Conservation (phyloP, 2,329 filamentous ascomycete genomes). For the Aspergillus novoparasiticus region DNA sequence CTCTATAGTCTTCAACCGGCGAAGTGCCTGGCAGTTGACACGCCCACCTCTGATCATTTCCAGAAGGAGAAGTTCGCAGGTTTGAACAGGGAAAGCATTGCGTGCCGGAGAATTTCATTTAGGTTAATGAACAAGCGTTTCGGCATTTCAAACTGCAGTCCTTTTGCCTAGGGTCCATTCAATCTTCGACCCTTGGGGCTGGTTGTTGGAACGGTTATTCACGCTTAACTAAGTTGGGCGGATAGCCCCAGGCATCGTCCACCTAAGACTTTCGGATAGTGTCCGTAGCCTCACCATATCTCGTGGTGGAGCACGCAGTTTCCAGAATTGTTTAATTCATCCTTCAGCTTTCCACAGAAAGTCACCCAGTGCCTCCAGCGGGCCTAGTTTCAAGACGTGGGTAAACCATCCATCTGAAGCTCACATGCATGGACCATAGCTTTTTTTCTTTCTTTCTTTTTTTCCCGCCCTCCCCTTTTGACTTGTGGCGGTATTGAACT, state of each 20-base stretch:
- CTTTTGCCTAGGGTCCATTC: conserved; percentile 8
- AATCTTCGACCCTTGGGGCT: conserved; percentile 9
- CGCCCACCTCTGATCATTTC: conserved; percentile 25
- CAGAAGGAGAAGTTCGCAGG: conserved; percentile 23
- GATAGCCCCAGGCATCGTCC: neutral
- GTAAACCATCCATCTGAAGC: neutral
- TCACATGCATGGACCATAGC: neutral
- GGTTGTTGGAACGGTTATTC: conserved; percentile 3
- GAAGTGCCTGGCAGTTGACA: conserved; percentile 17
- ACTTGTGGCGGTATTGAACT: neutral
- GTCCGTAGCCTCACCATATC: neutral
- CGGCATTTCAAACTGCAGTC: conserved; percentile 16
- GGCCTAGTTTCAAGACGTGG: neutral
- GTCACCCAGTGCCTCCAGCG: neutral
- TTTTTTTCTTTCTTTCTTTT: neutral
- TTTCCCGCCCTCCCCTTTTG: neutral
- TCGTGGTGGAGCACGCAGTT: neutral
- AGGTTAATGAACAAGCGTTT: conserved; percentile 14
- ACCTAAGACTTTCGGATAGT: neutral
- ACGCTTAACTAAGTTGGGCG: conserved; percentile 6
- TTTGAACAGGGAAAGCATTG: conserved; percentile 17
- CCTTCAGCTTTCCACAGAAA: neutral
- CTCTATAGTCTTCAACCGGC: conserved; percentile 13
- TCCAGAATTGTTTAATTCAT: neutral
- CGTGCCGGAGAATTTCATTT: conserved; percentile 18